Evolutionary conservation across 805 yeast species (phyloP).

Genomic region (Wickerhamiella slavikovae): DNA sequence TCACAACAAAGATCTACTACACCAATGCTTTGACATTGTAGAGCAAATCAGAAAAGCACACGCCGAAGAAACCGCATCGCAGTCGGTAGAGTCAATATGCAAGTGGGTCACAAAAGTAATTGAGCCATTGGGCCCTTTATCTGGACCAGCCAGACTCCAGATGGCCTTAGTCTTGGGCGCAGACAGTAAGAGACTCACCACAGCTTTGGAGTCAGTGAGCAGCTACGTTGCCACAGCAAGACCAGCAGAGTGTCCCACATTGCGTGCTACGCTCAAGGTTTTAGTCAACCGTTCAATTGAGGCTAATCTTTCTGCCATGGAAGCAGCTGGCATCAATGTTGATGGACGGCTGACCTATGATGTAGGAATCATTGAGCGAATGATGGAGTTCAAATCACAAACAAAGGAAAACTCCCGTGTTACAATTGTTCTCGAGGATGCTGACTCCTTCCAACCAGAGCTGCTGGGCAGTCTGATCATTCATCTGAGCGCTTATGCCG

Average conservation of each 20-base stretch:
- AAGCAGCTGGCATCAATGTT: slow-evolving; percentile 6
- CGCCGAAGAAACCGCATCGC: no score
- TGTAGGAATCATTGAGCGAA: slow-evolving; percentile 17
- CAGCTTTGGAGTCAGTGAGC: no score
- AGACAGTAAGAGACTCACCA: no score
- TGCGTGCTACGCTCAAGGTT: slow-evolving; percentile 15
- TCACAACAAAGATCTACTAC: no score
- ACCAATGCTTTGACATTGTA: no score
- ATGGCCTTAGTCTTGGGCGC: no score
- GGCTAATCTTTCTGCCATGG: slow-evolving; percentile 1
- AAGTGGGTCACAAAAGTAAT: no score
- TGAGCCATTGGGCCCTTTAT: no score
- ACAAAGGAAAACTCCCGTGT: slow-evolving; percentile 4
- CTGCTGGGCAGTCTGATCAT: slow-evolving; percentile 15
- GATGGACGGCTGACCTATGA: slow-evolving; percentile 21
- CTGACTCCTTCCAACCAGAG: slow-evolving; percentile 18
- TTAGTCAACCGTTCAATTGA: slow-evolving; percentile 17
- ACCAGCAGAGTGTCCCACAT: slow-evolving; percentile 19
- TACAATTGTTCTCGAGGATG: slow-evolving; percentile 19
- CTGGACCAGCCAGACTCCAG: no score
- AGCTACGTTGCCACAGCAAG: no score
- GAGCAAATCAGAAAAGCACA: no score
- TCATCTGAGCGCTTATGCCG: slow-evolving; percentile 17
- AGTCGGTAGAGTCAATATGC: no score
- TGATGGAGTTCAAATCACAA: slow-evolving; percentile 9